phyloP scores from a whole-genome alignment of 2,329 filamentous ascomycete genomes.

The Calonectria henricotiae region DNA sequence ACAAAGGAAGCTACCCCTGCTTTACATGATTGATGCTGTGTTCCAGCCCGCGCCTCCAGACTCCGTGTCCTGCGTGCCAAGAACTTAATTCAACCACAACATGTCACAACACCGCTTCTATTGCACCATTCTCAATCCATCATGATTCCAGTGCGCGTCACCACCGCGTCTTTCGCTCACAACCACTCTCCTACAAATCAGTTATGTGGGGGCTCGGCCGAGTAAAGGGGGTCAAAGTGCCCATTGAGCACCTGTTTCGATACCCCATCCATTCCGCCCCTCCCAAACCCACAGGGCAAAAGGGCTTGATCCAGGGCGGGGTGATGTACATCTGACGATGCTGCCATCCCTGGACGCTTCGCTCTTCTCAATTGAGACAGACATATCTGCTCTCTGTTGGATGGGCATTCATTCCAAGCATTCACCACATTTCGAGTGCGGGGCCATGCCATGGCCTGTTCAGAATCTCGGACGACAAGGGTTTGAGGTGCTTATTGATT shows the following conservation, averaged over 20 bases:
- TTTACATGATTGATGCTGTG: slow-evolving; percentile 22
- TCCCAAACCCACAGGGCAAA: slow-evolving; percentile 12
- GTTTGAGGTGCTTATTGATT: slow-evolving; percentile 37
- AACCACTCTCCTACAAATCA: slow-evolving; percentile 32
- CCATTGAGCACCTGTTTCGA: slow-evolving; percentile 20
- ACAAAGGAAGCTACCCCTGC: slow-evolving; percentile 13
- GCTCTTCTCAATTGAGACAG: slow-evolving; percentile 34
- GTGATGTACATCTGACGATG: slow-evolving; percentile 39
- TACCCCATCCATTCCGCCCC: slow-evolving; percentile 22
- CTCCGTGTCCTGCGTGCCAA: slow-evolving; percentile 34
- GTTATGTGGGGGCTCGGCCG: slow-evolving; percentile 40
- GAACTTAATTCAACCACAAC: slow-evolving; percentile 32
- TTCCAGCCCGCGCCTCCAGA: slow-evolving; percentile 33
- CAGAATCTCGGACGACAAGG: slow-evolving; percentile 25
- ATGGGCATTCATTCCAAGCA: slow-evolving; percentile 37
- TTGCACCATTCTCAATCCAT: slow-evolving; percentile 44
- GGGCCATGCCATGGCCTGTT: slow-evolving; percentile 43
- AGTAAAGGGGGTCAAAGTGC: slow-evolving; percentile 28
- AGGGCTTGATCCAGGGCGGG: slow-evolving; percentile 26
- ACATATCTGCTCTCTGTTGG: slow-evolving; percentile 27
- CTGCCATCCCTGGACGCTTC: slow-evolving; percentile 29
- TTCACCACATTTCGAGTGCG: slow-evolving; percentile 22
- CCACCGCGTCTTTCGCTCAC: background rate
- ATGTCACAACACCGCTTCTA: slow-evolving; percentile 48
- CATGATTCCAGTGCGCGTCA: slow-evolving; percentile 37